Percentiles rank a stretch among this genome's conserved stretches.
Conservation (phyloP, 768 basidiomycete species). For the Strobilomyces dryophilus region DNA sequence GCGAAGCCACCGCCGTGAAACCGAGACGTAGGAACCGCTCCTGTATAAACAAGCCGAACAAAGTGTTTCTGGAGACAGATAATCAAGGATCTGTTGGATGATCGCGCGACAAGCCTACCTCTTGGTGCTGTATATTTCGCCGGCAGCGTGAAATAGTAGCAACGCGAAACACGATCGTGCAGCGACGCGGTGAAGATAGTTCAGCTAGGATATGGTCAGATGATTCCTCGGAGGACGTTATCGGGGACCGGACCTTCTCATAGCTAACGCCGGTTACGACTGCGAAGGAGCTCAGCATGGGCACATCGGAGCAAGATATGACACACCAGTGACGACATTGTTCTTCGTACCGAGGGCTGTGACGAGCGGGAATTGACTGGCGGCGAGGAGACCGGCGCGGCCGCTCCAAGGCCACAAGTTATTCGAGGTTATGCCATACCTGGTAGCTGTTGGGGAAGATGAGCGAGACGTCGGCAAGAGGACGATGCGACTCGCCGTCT, state of each 20-base stretch:
- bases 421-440: not conserved
- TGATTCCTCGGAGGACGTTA: not conserved
- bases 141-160: conserved; percentile 44
- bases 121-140: conserved; percentile 1
- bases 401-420: conserved; percentile 25
- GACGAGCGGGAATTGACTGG: conserved; percentile 40
- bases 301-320: no score
- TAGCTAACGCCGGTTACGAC: conserved; percentile 28
- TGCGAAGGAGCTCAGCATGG: not conserved
- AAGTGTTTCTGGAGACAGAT: not conserved
- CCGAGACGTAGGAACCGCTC: conserved; percentile 30
- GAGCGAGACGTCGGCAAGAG: not conserved
- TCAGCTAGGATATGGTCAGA: conserved; percentile 28
- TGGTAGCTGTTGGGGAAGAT: conserved; percentile 1
- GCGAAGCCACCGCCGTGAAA: conserved; percentile 33
- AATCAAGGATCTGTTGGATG: not conserved
- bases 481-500: conserved; percentile 36
- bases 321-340: conserved; percentile 40
- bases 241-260: conserved; percentile 19
- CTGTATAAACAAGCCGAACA: not conserved
- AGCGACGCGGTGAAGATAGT: conserved; percentile 44
- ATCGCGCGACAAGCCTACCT: conserved; percentile 2
- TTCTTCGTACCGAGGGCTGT: conserved; percentile 48
- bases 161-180: conserved; percentile 46
- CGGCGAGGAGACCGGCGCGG: conserved; percentile 30